Conservation (phyloP, 1,139 yeast species). For the Candida albicans region DNA sequence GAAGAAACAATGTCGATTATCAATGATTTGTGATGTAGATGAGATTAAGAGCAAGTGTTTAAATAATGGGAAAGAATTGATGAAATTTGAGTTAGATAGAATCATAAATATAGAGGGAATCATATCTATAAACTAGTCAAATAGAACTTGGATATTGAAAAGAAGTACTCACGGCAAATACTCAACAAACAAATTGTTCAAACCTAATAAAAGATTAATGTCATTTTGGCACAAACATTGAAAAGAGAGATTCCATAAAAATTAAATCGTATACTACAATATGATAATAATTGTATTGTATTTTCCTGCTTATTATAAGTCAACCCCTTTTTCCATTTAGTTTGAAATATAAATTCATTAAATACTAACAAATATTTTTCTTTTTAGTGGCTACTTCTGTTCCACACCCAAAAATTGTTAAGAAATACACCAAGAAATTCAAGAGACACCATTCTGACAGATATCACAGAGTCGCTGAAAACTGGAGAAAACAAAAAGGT, state of each 20-base stretch:
- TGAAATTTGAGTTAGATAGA: too few species aligned
- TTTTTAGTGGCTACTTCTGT: slow-evolving; percentile 86
- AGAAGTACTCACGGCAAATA: too few species aligned
- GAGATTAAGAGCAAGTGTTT: background rate
- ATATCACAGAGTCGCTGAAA: slow-evolving; percentile 95
- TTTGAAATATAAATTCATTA: background rate
- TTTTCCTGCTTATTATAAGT: too few species aligned
- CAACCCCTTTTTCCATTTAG: background rate
- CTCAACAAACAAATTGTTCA: too few species aligned
- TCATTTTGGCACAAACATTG: too few species aligned
- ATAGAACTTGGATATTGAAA: too few species aligned
- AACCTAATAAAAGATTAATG: too few species aligned
- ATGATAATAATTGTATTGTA: too few species aligned
- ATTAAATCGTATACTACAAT: too few species aligned
- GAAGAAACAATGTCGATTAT: background rate
- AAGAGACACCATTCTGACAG: slow-evolving; percentile 99
- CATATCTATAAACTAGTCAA: too few species aligned
- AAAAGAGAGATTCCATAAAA: too few species aligned
- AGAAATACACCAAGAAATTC: slow-evolving; percentile 98
- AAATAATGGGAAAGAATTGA: background rate
- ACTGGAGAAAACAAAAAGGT: slow-evolving; percentile 99
- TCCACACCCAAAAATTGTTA: slow-evolving; percentile 99
- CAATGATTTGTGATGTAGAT: background rate
- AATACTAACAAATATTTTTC: slow-evolving; percentile 4
- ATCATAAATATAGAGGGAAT: too few species aligned